Evolutionary conservation across 1,284 basidiomycete genomes (phyloP), one percentile per base, ranked within the genome.

Genomic region (Cryptococcus sp.): DNA sequence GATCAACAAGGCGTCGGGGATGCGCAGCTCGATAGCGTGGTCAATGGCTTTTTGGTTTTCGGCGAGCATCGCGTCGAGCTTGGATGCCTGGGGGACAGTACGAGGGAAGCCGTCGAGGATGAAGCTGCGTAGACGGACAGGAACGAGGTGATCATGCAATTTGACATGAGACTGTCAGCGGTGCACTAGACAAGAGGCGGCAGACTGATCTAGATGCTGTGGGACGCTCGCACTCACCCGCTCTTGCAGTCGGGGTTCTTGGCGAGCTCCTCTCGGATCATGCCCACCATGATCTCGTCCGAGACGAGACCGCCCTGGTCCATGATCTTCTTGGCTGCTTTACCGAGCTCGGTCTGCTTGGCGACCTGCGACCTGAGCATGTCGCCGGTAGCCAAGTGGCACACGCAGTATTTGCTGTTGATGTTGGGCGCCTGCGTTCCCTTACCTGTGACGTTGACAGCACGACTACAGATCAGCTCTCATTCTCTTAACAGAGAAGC

Each of bases 71-170:
- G 82, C 81, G 78, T 97, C 95, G 63, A 99, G 87, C 81, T 97
- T 99, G 81, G 93, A 86, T 5, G 95, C 96, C 76, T 99, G 96
- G n/a, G 90, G 88, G 44, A 97, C 92, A 16, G 95, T 99, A 51
- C 96, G 90, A 39, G 95, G 95, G 87, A 99, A 99, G 20, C 95
- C 95, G 74, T 99, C 95, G 50, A 99, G 85, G 64, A 99, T 96
- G 81, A 99, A 99, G 49, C 93, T 96, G 57, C 31, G 16, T 25
- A 22, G 44, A 39, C 15, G 31, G 38, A 22, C 41, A 31, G 31
- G 35, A 3, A n/a, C n/a, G n/a, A n/a, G n/a, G n/a, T n/a, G n/a
- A n/a, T n/a, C n/a, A 31, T 31, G 4, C 27, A 31, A 31, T 31
- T 31, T n/a, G n/a, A n/a, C n/a, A 31, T 31, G 27, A 31, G 4